Evolutionary conservation across 768 basidiomycete species (phyloP).

Genomic region (Mycena galopus): DNA sequence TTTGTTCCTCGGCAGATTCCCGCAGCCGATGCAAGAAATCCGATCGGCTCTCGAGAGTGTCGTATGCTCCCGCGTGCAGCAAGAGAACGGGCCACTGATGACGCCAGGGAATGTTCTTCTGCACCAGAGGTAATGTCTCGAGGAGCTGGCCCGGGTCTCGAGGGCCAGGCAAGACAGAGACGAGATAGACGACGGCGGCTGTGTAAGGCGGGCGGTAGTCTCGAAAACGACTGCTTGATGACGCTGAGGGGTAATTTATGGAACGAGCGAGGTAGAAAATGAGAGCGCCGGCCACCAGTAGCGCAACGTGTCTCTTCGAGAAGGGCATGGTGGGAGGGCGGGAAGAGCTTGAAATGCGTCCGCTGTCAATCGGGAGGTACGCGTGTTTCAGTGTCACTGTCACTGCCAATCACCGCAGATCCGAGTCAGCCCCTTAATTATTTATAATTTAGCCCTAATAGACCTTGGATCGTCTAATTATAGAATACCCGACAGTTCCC

Average conservation of each 20-base stretch:
- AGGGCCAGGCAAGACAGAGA: neutral
- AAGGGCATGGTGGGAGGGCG: neutral
- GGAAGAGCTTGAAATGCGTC: too few species aligned
- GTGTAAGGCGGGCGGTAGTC: neutral
- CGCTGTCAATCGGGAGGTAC: too few species aligned
- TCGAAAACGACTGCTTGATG: neutral
- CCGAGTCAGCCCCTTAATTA: too few species aligned
- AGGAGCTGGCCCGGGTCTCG: neutral
- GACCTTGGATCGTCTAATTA: too few species aligned
- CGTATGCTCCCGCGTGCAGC: conserved; percentile 15
- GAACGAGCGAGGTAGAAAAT: neutral
- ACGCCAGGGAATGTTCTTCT: conserved; percentile 12
- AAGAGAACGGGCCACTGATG: conserved; percentile 15
- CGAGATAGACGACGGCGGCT: conserved; percentile 3
- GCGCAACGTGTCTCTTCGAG: neutral
- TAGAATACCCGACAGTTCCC: too few species aligned
- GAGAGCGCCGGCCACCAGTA: neutral
- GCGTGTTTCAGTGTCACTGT: too few species aligned
- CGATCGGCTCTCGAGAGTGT: neutral
- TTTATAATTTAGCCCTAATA: too few species aligned
- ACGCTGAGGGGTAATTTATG: neutral
- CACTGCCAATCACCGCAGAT: too few species aligned
- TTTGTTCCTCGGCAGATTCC: neutral
- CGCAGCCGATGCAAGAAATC: conserved; percentile 5
- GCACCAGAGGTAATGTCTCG: neutral